A percentile compares a stretch with the other conserved stretches of the same genome.
These are phyloP conservation scores for Prototheca cutis DNA, from an alignment of 163 green algal genomes.

Conservation along the genomic window DNA sequence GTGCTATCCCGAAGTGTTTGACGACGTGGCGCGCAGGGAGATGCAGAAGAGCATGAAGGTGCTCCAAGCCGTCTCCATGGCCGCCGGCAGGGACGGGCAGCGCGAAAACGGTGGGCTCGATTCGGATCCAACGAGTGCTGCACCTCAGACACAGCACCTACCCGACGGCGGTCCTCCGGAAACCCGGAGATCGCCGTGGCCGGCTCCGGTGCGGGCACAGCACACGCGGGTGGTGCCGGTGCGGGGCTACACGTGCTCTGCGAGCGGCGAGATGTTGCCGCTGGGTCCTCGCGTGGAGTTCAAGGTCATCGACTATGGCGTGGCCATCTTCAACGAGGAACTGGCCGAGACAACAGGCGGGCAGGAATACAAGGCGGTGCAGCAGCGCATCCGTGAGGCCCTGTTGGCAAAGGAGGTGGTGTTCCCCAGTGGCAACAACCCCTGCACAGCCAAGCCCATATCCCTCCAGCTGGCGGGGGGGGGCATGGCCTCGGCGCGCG, in stretches of 20 bases:
- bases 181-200: not conserved
- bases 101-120: not conserved
- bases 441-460: not conserved
- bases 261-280: slow-evolving; percentile 3
- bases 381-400: slow-evolving; percentile 5
- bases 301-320: slow-evolving; percentile 32
- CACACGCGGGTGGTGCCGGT: not conserved
- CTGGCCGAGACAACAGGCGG: slow-evolving; percentile 6
- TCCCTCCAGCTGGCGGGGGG: not conserved
- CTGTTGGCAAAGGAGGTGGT: slow-evolving; percentile 9
- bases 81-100: no score
- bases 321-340: slow-evolving; percentile 15
- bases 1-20: slow-evolving; percentile 12
- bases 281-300: slow-evolving; percentile 20
- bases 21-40: not conserved
- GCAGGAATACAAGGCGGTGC: not conserved
- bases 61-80: no score
- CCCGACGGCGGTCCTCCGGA: not conserved
- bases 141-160: no score
- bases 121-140: no score
- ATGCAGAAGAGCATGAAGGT: not conserved
- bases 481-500: not conserved
- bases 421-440: not conserved
- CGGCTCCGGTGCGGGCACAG: not conserved
- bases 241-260: not conserved